Percentiles rank a stretch among this genome's conserved stretches.
phyloP scores from a whole-genome alignment of 1,139 yeast genomes.

The Meyerozyma elateridarum region DNA sequence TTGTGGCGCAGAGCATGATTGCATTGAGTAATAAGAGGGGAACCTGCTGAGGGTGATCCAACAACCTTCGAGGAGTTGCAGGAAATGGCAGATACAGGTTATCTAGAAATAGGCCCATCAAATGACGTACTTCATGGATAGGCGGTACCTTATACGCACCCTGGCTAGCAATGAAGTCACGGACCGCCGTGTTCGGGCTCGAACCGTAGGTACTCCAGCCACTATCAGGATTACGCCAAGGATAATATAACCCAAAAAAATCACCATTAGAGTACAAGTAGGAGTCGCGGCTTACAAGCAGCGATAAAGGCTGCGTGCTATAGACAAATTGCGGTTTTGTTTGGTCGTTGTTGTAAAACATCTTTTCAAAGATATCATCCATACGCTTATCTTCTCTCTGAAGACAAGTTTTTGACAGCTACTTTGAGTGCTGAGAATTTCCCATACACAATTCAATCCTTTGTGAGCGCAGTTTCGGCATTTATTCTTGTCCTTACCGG shows the following conservation, averaged over 20 bases:
- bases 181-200: conserved; percentile 12
- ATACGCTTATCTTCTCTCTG: conserved; percentile 5
- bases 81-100: conserved; percentile 23
- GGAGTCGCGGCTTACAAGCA: conserved; percentile 23
- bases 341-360: conserved; percentile 12
- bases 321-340: conserved; percentile 22
- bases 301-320: conserved; percentile 26
- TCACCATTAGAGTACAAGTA: conserved; percentile 26
- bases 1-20: conserved; percentile 17
- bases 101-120: conserved; percentile 18
- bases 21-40: conserved; percentile 24
- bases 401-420: not conserved
- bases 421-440: no score
- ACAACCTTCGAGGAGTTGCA: conserved; percentile 17
- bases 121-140: conserved; percentile 13
- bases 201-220: no score
- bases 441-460: conserved; percentile 9
- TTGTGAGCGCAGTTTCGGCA: conserved; percentile 13
- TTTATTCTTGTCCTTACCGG: conserved; percentile 6
- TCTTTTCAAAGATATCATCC: conserved; percentile 14
- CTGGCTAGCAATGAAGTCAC: conserved; percentile 15
- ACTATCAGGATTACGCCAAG: no score
- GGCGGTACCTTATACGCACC: conserved; percentile 21
- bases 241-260: conserved; percentile 21
- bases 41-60: conserved; percentile 10